Evolutionary conservation across 805 yeast genomes (phyloP).

Genomic region (Teunomyces kruisii): DNA sequence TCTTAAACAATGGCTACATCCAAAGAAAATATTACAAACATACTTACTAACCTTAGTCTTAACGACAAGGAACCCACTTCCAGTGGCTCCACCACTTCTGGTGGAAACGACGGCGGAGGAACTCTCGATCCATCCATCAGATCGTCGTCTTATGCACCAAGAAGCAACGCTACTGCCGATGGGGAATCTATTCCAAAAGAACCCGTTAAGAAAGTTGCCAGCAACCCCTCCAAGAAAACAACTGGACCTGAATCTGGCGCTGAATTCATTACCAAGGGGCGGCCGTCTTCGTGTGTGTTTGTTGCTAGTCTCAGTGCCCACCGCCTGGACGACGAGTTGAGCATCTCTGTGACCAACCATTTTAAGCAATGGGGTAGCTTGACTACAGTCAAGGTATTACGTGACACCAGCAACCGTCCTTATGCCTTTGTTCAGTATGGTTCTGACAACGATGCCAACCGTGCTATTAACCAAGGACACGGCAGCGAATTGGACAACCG

Average conservation of each 20-base stretch:
- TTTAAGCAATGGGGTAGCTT: slow-evolving; percentile 72
- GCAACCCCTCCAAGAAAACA: neutral
- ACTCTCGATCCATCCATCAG: neutral
- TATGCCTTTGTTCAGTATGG: slow-evolving; percentile 90
- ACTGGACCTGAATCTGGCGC: neutral
- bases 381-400: slow-evolving; percentile 72
- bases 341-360: slow-evolving; percentile 64
- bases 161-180: neutral
- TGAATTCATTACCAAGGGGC: slow-evolving; percentile 35
- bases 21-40: neutral
- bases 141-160: neutral
- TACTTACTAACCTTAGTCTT: neutral
- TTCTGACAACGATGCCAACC: slow-evolving; percentile 64
- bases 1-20: neutral
- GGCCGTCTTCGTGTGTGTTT: slow-evolving; percentile 85
- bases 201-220: neutral
- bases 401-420: slow-evolving; percentile 80
- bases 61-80: neutral
- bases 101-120: neutral
- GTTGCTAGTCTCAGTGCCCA: slow-evolving; percentile 77
- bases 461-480: slow-evolving; percentile 69
- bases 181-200: neutral
- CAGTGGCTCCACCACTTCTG: neutral
- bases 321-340: slow-evolving; percentile 67
- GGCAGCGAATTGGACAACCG: slow-evolving; percentile 70